These are phyloP conservation scores for Ophiobolus disseminans DNA, from an alignment of 2,329 filamentous ascomycete genomes.

Conservation along the genomic window DNA sequence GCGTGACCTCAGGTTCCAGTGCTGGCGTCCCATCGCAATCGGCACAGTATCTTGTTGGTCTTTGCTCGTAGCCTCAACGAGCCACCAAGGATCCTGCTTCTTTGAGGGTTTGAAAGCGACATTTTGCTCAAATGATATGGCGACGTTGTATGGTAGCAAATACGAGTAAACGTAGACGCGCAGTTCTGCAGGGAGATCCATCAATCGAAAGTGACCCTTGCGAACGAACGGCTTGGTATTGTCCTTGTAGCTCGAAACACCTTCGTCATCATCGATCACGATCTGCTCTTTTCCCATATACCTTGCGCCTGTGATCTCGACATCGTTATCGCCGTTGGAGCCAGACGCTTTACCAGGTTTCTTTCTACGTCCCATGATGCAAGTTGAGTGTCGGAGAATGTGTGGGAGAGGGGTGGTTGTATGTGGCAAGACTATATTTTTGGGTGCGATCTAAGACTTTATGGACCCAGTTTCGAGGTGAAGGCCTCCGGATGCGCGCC, in stretches of 20 bases:
- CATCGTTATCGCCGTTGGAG: not conserved
- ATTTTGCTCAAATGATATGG: not conserved
- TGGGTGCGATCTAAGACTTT: too few species aligned
- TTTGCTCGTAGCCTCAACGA: not conserved
- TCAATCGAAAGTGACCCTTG: constrained; percentile 15
- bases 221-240: not conserved
- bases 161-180: constrained; percentile 20
- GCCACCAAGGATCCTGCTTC: not conserved
- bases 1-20: not conserved
- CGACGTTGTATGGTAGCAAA: constrained; percentile 15
- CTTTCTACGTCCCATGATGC: too few species aligned
- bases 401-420: too few species aligned
- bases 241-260: not conserved
- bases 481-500: too few species aligned
- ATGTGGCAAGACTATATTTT: too few species aligned
- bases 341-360: not conserved
- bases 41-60: not conserved
- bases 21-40: not conserved
- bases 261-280: not conserved
- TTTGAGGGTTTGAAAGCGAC: not conserved
- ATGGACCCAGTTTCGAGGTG: too few species aligned
- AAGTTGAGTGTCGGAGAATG: not conserved
- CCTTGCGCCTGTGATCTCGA: constrained; percentile 3
- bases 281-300: constrained; percentile 2
- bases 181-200: constrained; percentile 24